phyloP scores from a whole-genome alignment of 305 asterid genomes.

The Solanum hybrid region DNA sequence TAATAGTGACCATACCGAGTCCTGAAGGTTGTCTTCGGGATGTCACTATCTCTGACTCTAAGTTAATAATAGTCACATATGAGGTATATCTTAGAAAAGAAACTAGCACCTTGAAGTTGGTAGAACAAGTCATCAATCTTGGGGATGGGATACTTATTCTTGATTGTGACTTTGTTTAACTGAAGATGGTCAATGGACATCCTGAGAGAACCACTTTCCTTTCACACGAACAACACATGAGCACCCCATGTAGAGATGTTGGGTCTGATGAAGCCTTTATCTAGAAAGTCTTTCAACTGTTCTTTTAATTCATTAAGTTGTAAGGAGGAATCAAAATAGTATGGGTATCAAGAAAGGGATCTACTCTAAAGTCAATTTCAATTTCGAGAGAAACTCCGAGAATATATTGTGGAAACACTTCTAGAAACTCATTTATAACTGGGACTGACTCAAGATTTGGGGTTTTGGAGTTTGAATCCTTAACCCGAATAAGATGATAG shows the following conservation, averaged over 20 bases:
- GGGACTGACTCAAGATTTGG: neutral
- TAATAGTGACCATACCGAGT: neutral
- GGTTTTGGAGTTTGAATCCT: neutral
- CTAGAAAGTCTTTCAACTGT: neutral
- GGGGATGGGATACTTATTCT: neutral
- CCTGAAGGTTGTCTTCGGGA: neutral
- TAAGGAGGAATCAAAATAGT: neutral
- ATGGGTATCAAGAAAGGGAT: neutral
- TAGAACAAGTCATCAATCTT: neutral
- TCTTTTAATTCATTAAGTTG: neutral
- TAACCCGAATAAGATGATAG: neutral
- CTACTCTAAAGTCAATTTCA: too few species aligned
- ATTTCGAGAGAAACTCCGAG: neutral
- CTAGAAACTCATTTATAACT: neutral
- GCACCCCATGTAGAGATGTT: neutral
- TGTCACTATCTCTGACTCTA: neutral
- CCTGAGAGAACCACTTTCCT: neutral
- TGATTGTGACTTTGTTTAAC: neutral
- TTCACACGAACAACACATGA: neutral
- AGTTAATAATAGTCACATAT: accelerated
- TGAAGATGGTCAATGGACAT: neutral
- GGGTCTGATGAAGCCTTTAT: neutral
- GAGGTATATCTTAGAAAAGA: neutral
- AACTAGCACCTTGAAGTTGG: neutral
- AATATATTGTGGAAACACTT: neutral